Conservation (phyloP, 257 asterid genomes). For the Solanum virginianum region DNA sequence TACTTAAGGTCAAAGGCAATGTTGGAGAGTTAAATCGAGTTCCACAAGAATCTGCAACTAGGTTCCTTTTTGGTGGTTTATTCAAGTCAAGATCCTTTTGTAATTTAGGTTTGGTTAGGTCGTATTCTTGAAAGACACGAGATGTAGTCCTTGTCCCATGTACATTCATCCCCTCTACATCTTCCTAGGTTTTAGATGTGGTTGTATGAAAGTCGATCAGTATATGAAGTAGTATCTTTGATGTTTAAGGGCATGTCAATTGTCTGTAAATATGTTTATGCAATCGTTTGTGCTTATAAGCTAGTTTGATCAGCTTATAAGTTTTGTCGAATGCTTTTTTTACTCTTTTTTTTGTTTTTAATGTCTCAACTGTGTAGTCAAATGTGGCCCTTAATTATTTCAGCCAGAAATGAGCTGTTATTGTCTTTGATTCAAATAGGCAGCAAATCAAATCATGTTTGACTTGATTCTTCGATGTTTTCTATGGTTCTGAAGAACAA, state of each 20-base stretch:
- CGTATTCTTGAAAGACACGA: conserved; percentile 26
- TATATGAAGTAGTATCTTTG: neutral
- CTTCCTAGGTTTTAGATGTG: neutral
- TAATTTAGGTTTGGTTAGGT: conserved; percentile 55
- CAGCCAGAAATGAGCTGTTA: neutral
- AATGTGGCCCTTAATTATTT: neutral
- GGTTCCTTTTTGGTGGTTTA: conserved; percentile 52
- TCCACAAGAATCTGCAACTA: conserved; percentile 33
- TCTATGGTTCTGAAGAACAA: neutral
- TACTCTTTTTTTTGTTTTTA: neutral
- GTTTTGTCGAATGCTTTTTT: neutral
- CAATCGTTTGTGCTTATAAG: neutral
- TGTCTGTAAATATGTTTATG: neutral
- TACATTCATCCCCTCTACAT: neutral
- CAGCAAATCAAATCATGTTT: neutral
- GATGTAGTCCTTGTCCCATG: neutral
- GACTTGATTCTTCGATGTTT: conserved; percentile 1
- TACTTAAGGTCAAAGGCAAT: conserved; percentile 44
- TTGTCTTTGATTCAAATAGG: neutral
- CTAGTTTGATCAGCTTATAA: neutral
- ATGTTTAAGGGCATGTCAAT: neutral
- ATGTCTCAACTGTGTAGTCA: neutral
- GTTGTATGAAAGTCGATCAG: neutral
- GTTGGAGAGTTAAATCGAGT: conserved; percentile 13
- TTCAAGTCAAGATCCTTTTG: conserved; percentile 71